Conservation (phyloP, 352 stramenopile genomes). For the Phytophthora melonis region DNA sequence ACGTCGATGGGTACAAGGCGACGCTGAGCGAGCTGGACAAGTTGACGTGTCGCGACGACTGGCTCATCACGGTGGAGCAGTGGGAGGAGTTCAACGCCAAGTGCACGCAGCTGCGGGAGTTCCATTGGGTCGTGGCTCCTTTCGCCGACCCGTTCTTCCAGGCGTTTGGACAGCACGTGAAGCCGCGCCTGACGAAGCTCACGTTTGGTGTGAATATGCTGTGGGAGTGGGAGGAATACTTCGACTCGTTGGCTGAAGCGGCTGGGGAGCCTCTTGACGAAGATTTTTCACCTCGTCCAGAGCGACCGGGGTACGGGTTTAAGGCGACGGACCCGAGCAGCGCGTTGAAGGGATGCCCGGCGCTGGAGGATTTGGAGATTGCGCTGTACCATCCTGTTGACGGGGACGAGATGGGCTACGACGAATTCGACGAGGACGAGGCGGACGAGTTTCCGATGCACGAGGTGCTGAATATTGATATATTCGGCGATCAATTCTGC, state of each 20-base stretch:
- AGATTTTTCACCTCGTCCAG: slow-evolving; percentile 11
- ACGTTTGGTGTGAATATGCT: slow-evolving; percentile 51
- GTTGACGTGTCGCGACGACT: slow-evolving; percentile 41
- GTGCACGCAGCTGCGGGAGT: slow-evolving; percentile 46
- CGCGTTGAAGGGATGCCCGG: slow-evolving; percentile 49
- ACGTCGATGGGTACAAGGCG: slow-evolving; percentile 48
- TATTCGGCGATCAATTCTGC: slow-evolving; percentile 53
- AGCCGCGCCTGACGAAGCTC: slow-evolving; percentile 43
- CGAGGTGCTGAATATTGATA: slow-evolving; percentile 44
- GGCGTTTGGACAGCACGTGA: slow-evolving; percentile 44
- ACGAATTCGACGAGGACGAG: slow-evolving; percentile 37
- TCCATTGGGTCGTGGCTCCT: slow-evolving; percentile 50
- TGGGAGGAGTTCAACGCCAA: slow-evolving; percentile 50
- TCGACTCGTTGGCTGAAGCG: slow-evolving; percentile 23
- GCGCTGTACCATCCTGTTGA: slow-evolving; percentile 51
- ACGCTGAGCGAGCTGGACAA: slow-evolving; percentile 46
- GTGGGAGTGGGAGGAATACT: slow-evolving; percentile 54
- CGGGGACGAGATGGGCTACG: slow-evolving; percentile 32
- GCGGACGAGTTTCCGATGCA: slow-evolving; percentile 29
- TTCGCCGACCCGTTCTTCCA: slow-evolving; percentile 54
- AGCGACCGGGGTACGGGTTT: slow-evolving; percentile 35
- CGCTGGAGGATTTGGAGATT: slow-evolving; percentile 42
- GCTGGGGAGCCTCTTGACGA: slow-evolving; percentile 2
- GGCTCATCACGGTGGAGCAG: slow-evolving; percentile 34
- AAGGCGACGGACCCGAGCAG: slow-evolving; percentile 39